Evolutionary conservation across 139 green algal species (phyloP).

Genomic region (Gonium pectorale): DNA sequence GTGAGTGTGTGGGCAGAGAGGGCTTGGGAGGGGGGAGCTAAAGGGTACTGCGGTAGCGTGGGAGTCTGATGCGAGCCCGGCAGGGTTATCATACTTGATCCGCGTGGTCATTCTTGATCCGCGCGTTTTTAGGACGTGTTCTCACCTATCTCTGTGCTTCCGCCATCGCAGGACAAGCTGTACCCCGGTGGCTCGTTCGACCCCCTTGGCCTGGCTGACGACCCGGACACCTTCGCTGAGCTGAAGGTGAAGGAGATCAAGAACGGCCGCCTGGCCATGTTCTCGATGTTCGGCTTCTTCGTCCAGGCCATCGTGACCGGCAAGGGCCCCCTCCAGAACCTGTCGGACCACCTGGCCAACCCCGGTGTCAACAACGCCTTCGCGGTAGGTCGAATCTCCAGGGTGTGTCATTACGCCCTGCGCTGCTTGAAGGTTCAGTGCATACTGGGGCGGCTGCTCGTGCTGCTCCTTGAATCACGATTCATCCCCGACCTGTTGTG

Average conservation of each 20-base stretch:
- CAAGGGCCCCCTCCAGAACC: constrained; percentile 84
- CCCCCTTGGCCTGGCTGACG: constrained; percentile 86
- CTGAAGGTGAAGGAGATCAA: constrained; percentile 96
- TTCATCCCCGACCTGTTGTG: too few species aligned
- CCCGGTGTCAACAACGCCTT: constrained; percentile 57
- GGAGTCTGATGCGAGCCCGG: too few species aligned
- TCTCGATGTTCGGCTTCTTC: constrained; percentile 88
- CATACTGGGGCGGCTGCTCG: too few species aligned
- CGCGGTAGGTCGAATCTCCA: constrained; percentile 14
- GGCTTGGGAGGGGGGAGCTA: too few species aligned
- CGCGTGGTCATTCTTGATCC: too few species aligned
- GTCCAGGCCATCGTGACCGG: constrained; percentile 82
- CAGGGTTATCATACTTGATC: too few species aligned
- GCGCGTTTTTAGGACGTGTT: too few species aligned
- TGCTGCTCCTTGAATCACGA: too few species aligned
- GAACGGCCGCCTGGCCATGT: constrained; percentile 92
- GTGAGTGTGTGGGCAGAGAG: constrained; percentile 10
- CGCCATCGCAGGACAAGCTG: constrained; percentile 50
- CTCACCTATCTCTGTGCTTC: too few species aligned
- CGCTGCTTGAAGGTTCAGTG: too few species aligned
- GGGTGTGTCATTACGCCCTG: too few species aligned
- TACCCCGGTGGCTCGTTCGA: constrained; percentile 62
- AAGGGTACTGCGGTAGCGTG: too few species aligned
- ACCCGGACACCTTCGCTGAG: constrained; percentile 84
- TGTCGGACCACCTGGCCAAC: constrained; percentile 82